These are phyloP conservation scores for Arxiozyma telluris DNA, from an alignment of 1,139 yeast species.

Conservation along the genomic window DNA sequence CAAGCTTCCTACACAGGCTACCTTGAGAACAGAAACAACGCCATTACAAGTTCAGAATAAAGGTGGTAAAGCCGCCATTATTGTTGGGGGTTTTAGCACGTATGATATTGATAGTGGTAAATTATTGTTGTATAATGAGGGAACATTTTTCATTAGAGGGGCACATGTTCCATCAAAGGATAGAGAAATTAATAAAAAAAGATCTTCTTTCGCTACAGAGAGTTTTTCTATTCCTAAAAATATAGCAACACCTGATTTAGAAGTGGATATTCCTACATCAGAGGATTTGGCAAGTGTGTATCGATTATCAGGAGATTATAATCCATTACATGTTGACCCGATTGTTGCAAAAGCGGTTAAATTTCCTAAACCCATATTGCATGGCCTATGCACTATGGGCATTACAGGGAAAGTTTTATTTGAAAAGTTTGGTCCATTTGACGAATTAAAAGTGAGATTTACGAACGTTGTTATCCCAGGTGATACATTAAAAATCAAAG, in stretches of 20 bases:
- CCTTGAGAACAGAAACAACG: constrained; percentile 48
- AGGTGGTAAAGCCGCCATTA: constrained; percentile 80
- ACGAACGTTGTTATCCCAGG: constrained; percentile 96
- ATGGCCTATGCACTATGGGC: constrained; percentile 87
- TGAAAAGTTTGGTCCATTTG: constrained; percentile 74
- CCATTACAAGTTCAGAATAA: constrained; percentile 78
- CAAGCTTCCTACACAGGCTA: constrained; percentile 72
- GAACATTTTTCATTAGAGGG: constrained; percentile 79
- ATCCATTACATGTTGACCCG: constrained; percentile 94
- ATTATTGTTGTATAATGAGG: constrained; percentile 68
- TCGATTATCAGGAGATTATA: constrained; percentile 87
- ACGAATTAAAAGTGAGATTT: constrained; percentile 84
- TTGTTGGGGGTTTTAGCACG: constrained; percentile 68
- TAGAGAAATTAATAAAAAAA: constrained; percentile 34
- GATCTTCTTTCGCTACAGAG: constrained; percentile 53
- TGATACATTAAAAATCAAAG: constrained; percentile 70
- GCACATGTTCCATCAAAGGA: constrained; percentile 54
- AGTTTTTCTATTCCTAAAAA: constrained; percentile 56
- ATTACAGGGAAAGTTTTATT: constrained; percentile 65
- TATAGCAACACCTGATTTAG: constrained; percentile 53
- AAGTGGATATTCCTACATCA: constrained; percentile 48
- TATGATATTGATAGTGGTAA: constrained; percentile 64
- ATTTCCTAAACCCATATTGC: constrained; percentile 80
- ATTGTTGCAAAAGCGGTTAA: constrained; percentile 81
- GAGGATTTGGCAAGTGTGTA: constrained; percentile 81